phyloP scores from a whole-genome alignment of 2,329 filamentous ascomycete species.

The Aspergillus ochraceus region DNA sequence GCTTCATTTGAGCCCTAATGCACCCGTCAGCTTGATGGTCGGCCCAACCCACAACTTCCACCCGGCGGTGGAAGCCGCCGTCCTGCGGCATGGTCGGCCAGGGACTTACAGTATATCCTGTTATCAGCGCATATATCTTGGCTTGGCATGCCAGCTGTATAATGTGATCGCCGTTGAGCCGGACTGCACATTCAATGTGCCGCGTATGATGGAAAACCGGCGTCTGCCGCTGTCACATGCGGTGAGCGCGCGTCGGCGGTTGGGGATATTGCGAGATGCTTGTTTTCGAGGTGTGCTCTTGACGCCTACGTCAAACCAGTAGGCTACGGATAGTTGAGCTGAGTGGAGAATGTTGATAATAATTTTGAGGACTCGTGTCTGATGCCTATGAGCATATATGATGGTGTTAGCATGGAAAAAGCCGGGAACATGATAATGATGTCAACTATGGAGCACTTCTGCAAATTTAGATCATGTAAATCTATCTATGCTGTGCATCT shows the following conservation, averaged over 20 bases:
- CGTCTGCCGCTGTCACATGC: neutral
- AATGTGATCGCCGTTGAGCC: conserved; percentile 30
- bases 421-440: no score
- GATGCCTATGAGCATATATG: no score
- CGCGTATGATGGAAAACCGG: neutral
- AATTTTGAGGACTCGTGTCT: no score
- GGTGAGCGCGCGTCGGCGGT: neutral
- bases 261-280: neutral
- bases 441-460: no score
- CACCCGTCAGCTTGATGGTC: conserved; percentile 28
- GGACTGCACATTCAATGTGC: neutral
- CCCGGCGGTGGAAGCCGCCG: conserved; percentile 26
- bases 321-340: no score
- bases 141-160: conserved; percentile 24
- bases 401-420: no score
- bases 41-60: conserved; percentile 35
- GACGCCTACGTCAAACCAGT: neutral
- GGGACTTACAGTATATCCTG: conserved; percentile 34
- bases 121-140: conserved; percentile 30
- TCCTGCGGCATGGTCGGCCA: conserved; percentile 32
- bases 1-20: conserved; percentile 32
- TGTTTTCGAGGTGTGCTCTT: neutral
- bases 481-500: no score
- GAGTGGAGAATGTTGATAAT: no score
- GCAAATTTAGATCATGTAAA: no score